Percentiles rank a stretch among this genome's conserved stretches.
These are phyloP conservation scores for Kuraishia ogatae DNA, from an alignment of 805 yeast genomes.

Conservation along the genomic window DNA sequence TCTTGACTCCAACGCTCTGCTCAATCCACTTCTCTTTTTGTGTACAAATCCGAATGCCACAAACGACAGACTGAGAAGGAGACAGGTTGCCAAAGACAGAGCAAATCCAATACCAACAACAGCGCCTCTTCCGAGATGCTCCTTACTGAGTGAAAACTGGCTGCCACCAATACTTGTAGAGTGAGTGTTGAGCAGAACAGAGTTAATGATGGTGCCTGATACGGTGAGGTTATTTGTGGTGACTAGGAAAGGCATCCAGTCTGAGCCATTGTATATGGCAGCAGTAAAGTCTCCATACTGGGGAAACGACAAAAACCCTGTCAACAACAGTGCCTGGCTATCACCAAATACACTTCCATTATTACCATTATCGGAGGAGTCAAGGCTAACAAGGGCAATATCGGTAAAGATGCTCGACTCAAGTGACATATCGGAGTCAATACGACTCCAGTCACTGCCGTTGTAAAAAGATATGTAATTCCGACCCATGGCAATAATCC, in stretches of 20 bases:
- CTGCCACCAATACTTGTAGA: conserved; percentile 22
- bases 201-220: conserved; percentile 13
- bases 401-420: conserved; percentile 33
- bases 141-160: conserved; percentile 12
- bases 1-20: conserved; percentile 36
- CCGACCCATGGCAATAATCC: conserved; percentile 33
- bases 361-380: conserved; percentile 16
- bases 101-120: conserved; percentile 66
- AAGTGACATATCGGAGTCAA: conserved; percentile 26
- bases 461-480: conserved; percentile 30
- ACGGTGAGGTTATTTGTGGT: conserved; percentile 25
- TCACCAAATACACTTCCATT: conserved; percentile 27
- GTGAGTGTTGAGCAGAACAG: conserved; percentile 29
- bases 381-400: conserved; percentile 27
- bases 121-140: conserved; percentile 41
- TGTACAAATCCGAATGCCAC: conserved; percentile 24
- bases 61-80: conserved; percentile 30
- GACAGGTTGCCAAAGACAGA: conserved; percentile 45
- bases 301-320: conserved; percentile 45
- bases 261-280: conserved; percentile 56
- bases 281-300: conserved; percentile 49
- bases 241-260: conserved; percentile 60
- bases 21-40: conserved; percentile 15
- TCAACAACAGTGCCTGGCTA: conserved; percentile 39
- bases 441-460: conserved; percentile 37